Evolutionary conservation across 2,329 filamentous ascomycete species (phyloP), one percentile per base, ranked within the genome.

Genomic region (Elsinoe perseae): DNA sequence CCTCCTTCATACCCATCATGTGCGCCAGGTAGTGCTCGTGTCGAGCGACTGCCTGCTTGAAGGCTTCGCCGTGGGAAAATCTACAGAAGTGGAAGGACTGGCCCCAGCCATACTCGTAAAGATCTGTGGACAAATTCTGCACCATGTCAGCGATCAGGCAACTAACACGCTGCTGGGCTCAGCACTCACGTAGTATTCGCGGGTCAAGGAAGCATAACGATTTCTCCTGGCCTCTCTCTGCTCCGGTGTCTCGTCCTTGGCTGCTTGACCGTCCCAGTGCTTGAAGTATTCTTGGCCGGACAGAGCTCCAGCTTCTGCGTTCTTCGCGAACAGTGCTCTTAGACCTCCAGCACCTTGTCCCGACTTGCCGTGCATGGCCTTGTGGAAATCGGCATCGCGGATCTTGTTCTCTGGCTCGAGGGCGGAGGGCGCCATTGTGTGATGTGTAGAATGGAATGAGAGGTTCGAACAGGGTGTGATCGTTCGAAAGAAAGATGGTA

Each of bases 11-110:
- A 62, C 85, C 84, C 71, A 96, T 95, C 72, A 83, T 83, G 73
- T 91, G 84, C 46, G 93, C 93, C 27, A 98, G 86, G 77, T 95
- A 97, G 79, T 98, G 93, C 77, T 98, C 93, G 69, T 98, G 93
- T 58, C 93, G 87, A 63, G 91, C 89, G 73, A 97, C 92, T 60
- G 91, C 91, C 74, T 95, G 88, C 72, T 83, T 78, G 77, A 97
- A 97, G 54, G 83, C 77, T 76, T 98, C 93, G 69, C 87, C 86
- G 64, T 84, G 77, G 56, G 89, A 87, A 74, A 92, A 96, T 61
- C 92, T 89, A 76, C 89, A 95, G 80, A 98, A 97, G 76, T 98
- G 92, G 81, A 98, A 98, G 50, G 86, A 92, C 67, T 90, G 85
- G 60, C 89, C 89, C 91, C 93, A 98, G 66, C 91, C 93, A 65